Percentiles rank a stretch among this genome's conserved stretches.
These are phyloP conservation scores for Luzula sylvatica DNA, from an alignment of 176 grass and related monocot species.

Conservation along the genomic window DNA sequence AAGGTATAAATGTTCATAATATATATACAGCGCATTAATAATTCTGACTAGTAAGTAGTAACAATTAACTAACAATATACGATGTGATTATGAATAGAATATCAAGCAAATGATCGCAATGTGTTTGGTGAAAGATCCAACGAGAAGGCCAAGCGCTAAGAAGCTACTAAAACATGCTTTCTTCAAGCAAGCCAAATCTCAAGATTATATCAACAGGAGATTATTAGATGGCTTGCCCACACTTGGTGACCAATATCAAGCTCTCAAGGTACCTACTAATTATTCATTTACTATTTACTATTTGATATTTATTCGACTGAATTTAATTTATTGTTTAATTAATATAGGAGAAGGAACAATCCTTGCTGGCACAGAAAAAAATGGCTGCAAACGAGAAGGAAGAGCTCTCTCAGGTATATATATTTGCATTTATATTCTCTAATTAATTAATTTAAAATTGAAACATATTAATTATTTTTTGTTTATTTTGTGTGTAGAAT, in stretches of 20 bases:
- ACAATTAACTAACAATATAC: not conserved
- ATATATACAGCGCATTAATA: too few species aligned
- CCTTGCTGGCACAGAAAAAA: constrained; percentile 91
- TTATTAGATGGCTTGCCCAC: constrained; percentile 84
- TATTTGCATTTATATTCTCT: constrained; percentile 3
- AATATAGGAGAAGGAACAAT: constrained; percentile 78
- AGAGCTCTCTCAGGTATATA: constrained; percentile 84
- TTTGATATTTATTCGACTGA: constrained; percentile 6
- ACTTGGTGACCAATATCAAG: constrained; percentile 72
- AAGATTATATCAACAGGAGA: constrained; percentile 63
- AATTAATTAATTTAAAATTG: constrained; percentile 3
- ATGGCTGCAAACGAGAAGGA: constrained; percentile 83
- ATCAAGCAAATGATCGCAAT: constrained; percentile 90
- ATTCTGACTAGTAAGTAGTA: not conserved
- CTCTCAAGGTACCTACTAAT: constrained; percentile 96
- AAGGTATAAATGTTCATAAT: too few species aligned
- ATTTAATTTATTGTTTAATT: constrained; percentile 15
- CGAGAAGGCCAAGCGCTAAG: constrained; percentile 65
- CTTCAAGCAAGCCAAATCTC: constrained; percentile 90
- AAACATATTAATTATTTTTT: constrained; percentile 12
- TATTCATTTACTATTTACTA: not conserved
- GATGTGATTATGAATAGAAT: constrained; percentile 35
- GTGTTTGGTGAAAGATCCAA: constrained; percentile 94
- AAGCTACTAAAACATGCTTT: constrained; percentile 83
- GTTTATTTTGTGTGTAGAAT: constrained; percentile 41